Percentiles rank a stretch among this genome's conserved stretches.
These are phyloP conservation scores for Botrytis hyacinthi DNA, from an alignment of 2,329 filamentous ascomycete genomes.

Conservation along the genomic window DNA sequence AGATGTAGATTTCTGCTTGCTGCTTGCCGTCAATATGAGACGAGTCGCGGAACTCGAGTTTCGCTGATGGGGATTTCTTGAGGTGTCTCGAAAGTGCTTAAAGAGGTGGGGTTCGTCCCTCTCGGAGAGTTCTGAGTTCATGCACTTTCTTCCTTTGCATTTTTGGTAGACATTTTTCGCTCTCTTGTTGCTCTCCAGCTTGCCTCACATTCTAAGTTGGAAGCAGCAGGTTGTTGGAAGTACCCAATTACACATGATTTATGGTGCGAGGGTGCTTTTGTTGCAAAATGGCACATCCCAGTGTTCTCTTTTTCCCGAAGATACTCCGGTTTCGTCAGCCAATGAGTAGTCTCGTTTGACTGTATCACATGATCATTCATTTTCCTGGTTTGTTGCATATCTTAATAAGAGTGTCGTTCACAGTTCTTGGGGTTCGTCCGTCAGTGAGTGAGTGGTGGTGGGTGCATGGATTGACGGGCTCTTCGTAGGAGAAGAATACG, in stretches of 20 bases:
- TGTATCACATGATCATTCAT: fast-evolving
- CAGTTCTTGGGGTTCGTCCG: too few relatives aligned
- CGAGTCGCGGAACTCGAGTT: background rate
- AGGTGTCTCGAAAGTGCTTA: background rate
- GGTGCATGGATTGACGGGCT: too few relatives aligned
- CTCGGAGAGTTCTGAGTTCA: background rate
- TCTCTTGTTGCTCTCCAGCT: background rate
- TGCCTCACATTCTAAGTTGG: background rate
- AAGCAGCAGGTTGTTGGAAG: background rate
- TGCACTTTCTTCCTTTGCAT: background rate
- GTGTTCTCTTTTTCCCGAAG: background rate
- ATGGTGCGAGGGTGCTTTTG: background rate
- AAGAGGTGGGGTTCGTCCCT: background rate
- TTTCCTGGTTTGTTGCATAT: background rate
- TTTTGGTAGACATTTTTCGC: background rate
- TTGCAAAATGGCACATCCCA: background rate
- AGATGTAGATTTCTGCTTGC: background rate
- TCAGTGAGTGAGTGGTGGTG: too few relatives aligned
- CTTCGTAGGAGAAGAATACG: too few relatives aligned
- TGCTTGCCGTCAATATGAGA: background rate
- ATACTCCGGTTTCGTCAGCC: background rate
- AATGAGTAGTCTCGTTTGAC: background rate
- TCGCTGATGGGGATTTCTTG: background rate
- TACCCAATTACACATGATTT: background rate
- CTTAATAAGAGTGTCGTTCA: background rate